phyloP scores from a whole-genome alignment of 225 moss, liverwort and hornwort genomes.

The Polytrichum commune region DNA sequence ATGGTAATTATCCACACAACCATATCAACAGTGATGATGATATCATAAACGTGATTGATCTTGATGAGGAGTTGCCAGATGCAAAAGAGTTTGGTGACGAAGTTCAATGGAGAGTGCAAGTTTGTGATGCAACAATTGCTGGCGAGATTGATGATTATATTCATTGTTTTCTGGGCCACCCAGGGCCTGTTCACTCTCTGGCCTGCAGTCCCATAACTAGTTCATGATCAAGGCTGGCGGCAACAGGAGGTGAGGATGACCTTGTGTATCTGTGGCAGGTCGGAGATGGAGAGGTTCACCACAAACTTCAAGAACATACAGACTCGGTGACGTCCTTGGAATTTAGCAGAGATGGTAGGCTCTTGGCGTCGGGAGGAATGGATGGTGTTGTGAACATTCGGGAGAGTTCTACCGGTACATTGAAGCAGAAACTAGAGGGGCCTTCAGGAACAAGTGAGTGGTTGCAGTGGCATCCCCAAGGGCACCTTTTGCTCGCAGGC shows the following conservation, averaged over 20 bases:
- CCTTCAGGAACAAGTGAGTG: slow-evolving; percentile 20
- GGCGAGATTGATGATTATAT: neutral
- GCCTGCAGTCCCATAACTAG: neutral
- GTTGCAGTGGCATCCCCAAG: slow-evolving; percentile 61
- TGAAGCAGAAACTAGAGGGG: slow-evolving; percentile 4
- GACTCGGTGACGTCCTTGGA: neutral
- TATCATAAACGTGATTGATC: too few species aligned
- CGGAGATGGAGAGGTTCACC: neutral
- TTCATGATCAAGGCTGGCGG: neutral
- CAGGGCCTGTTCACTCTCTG: neutral
- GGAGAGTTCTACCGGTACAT: neutral
- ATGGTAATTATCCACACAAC: too few species aligned
- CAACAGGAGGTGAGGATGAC: neutral
- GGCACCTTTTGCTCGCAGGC: slow-evolving; percentile 24
- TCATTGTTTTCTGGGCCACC: neutral
- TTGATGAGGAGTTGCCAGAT: neutral
- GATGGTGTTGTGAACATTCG: slow-evolving; percentile 6
- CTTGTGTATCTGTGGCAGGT: neutral
- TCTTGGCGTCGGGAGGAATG: neutral
- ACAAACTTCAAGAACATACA: neutral
- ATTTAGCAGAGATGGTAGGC: neutral
- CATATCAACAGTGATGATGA: too few species aligned
- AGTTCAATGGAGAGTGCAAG: neutral
- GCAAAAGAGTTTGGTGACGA: neutral
- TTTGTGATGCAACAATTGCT: neutral